Conservation (phyloP, 495 filamentous ascomycete species). For the Chlorociboria aeruginascens region DNA sequence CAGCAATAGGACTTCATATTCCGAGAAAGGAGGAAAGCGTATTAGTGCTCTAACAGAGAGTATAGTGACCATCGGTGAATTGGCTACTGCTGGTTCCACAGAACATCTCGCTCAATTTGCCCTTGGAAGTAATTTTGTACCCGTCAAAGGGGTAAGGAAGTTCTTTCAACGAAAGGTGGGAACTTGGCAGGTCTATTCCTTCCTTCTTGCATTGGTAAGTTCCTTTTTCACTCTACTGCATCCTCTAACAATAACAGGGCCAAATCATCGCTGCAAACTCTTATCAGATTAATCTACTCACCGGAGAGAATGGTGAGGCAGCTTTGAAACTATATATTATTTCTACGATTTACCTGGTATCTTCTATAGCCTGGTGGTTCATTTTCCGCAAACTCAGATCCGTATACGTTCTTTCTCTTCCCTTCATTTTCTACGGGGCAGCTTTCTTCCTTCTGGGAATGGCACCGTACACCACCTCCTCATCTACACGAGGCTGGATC, state of each 20-base stretch:
- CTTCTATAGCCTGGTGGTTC: slow-evolving; percentile 49
- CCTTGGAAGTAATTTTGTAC: slow-evolving; percentile 50
- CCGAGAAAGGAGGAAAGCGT: slow-evolving; percentile 10
- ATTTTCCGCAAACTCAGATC: slow-evolving; percentile 45
- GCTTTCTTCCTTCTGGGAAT: slow-evolving; percentile 54
- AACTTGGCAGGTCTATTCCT: slow-evolving; percentile 66
- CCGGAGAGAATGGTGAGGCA: slow-evolving; percentile 45
- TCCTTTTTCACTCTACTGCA: no score
- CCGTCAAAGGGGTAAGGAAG: slow-evolving; percentile 52
- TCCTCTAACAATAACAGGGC: slow-evolving; percentile 17
- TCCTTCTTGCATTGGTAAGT: slow-evolving; percentile 45
- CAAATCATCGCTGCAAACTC: slow-evolving; percentile 56
- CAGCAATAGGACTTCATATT: slow-evolving; percentile 43
- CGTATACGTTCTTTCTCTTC: slow-evolving; percentile 39
- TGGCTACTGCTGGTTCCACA: no score
- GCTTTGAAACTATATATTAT: slow-evolving; percentile 52
- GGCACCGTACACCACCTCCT: slow-evolving; percentile 36
- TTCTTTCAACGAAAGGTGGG: slow-evolving; percentile 27
- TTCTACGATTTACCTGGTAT: slow-evolving; percentile 46
- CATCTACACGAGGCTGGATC: slow-evolving; percentile 32
- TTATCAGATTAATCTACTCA: slow-evolving; percentile 56
- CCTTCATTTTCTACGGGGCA: slow-evolving; percentile 50
- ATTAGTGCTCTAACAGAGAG: background rate
- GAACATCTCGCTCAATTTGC: slow-evolving; percentile 33
- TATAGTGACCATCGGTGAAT: slow-evolving; percentile 18